Evolutionary conservation across 2,329 filamentous ascomycete genomes (phyloP), one percentile per base, ranked within the genome.

Genomic region (Orbilia oligospora): DNA sequence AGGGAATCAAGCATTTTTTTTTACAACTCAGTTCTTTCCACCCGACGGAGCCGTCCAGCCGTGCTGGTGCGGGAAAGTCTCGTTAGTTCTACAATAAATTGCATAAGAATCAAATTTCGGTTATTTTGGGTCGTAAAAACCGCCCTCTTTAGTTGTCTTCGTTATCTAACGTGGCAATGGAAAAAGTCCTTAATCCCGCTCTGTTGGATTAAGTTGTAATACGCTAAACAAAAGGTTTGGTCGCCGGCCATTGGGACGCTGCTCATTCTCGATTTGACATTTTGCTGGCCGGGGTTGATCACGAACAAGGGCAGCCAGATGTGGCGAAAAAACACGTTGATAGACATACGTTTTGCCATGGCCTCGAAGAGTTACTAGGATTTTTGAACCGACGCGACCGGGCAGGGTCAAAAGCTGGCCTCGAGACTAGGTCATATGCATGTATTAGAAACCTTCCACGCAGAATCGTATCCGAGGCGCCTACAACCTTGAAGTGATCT

Each of bases 41-140:
- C 10, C 56, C 56, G 56, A 61, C 36, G 12, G 36, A 44, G 20
- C 56, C 56, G 36, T 44, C 10, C 36, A 44, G 33, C 56, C 56
- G 56, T 61, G 56, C 36, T 41, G 36, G 36, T 4, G 33, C 56
- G 56, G 56, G 36, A 61, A 58, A 27, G 18, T 18, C 44, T 6
- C 1, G 16, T 6, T 46, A n/a, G n/a, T n/a, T n/a, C n/a, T n/a
- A n/a, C 44, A 46, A 20, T 48, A 41, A 24, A 44, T 24, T 51
- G 55, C 51, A 41, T 73, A 61, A 73, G 41, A n/a, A 63, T 58
- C 69, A 56, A 72, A 72, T 72, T 66, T 72, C 69, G 69, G 69
- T 66, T 72, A 65, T 65, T 72, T 48, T 30, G 44, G 14, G 36
- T 18, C 22, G 14, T 38, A 49, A 61, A 44, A 27, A n/a, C 41